These are phyloP conservation scores for Astrothelium subdiscretum DNA, from an alignment of 495 filamentous ascomycete species.

Conservation along the genomic window DNA sequence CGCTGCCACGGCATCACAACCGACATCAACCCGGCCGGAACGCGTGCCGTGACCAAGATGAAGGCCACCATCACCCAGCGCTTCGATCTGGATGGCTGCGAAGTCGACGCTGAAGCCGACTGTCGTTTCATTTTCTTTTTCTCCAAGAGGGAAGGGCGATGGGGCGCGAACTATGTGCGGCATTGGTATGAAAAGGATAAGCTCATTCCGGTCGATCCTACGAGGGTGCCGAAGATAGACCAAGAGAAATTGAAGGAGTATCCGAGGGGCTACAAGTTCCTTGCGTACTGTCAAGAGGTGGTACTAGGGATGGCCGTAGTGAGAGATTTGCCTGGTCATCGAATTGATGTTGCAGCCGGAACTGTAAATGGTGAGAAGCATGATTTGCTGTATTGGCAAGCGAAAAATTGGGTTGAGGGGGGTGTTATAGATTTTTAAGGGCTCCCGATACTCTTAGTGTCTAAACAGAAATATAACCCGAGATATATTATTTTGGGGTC, in stretches of 20 bases:
- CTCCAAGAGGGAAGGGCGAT: constrained; percentile 13
- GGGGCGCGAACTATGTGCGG: constrained; percentile 19
- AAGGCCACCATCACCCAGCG: constrained; percentile 25
- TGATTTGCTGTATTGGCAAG: constrained; percentile 35
- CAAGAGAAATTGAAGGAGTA: constrained; percentile 12
- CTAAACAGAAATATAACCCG: too few relatives aligned
- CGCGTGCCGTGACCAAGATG: constrained; percentile 23
- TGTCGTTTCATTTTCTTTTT: constrained; percentile 24
- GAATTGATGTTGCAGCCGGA: constrained; percentile 26
- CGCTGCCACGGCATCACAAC: constrained; percentile 18
- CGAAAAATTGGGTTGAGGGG: constrained; percentile 39
- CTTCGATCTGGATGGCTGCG: constrained; percentile 16
- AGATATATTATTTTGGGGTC: too few relatives aligned
- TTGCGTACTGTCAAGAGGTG: constrained; percentile 35
- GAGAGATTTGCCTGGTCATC: constrained; percentile 37
- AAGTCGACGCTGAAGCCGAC: constrained; percentile 23
- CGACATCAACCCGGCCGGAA: constrained; percentile 17
- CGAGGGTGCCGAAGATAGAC: constrained; percentile 16
- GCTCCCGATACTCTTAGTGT: not conserved
- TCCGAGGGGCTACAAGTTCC: constrained; percentile 16
- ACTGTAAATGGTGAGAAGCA: constrained; percentile 34
- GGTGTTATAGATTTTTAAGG: constrained; percentile 29
- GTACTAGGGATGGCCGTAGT: constrained; percentile 34
- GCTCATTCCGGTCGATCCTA: constrained; percentile 14
- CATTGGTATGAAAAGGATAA: constrained; percentile 26